These are phyloP conservation scores for Pseudozyma sp. DNA, from an alignment of 1,284 basidiomycete species.

Conservation along the genomic window DNA sequence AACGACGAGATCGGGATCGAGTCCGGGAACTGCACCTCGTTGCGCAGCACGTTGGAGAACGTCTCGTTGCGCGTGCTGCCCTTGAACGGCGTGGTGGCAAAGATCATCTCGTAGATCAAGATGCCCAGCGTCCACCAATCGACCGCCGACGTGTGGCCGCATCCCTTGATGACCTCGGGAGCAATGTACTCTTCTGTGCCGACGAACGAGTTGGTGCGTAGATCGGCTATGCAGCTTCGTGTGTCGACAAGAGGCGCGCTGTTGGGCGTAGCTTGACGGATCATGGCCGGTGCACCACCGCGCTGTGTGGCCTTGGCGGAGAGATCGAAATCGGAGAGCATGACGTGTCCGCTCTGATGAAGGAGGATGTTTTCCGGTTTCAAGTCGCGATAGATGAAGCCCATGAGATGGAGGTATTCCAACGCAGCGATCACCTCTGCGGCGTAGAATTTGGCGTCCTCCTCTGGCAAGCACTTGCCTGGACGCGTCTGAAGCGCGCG, in stretches of 20 bases:
- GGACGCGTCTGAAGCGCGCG: conserved; percentile 84
- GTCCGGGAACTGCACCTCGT: conserved; percentile 89
- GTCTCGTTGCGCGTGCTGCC: conserved; percentile 92
- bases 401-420: conserved; percentile 98
- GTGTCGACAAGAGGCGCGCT: conserved; percentile 96
- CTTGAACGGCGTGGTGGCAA: conserved; percentile 98
- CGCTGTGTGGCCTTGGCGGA: conserved; percentile 86
- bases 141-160: conserved; percentile 96
- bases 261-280: conserved; percentile 87
- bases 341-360: conserved; percentile 99
- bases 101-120: conserved; percentile 99
- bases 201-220: conserved; percentile 98
- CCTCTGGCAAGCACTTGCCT: conserved; percentile 93
- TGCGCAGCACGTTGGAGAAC: conserved; percentile 91
- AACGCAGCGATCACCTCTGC: conserved; percentile 97
- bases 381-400: conserved; percentile 97
- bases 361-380: conserved; percentile 98
- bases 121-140: conserved; percentile 99
- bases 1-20: conserved; percentile 81
- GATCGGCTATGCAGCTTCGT: conserved; percentile 94
- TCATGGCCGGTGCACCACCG: conserved; percentile 87
- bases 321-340: conserved; percentile 98
- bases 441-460: conserved; percentile 95
- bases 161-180: conserved; percentile 96
- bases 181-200: conserved; percentile 99